Percentiles rank a stretch among this genome's conserved stretches.
phyloP scores from a whole-genome alignment of 1,284 basidiomycete genomes.

The Phellinidium pouzarii region DNA sequence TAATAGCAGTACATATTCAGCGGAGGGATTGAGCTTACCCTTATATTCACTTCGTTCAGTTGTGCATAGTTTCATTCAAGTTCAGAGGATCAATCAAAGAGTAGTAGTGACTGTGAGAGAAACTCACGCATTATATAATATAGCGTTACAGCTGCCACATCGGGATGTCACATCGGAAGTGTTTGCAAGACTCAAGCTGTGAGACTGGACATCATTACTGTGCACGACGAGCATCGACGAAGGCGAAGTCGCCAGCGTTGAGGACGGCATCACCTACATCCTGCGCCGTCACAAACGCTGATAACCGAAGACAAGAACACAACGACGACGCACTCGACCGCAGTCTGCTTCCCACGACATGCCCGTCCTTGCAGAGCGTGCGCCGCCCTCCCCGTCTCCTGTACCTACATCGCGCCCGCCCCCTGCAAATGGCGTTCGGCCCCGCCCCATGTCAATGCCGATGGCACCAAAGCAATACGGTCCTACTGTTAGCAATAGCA shows the following conservation, averaged over 20 bases:
- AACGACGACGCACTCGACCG: not conserved
- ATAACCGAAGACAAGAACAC: not conserved
- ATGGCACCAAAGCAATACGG: constrained; percentile 15
- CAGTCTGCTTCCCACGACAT: not conserved
- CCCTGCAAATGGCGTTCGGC: constrained; percentile 11
- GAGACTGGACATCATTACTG: no score
- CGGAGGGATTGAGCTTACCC: no score
- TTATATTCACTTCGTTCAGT: no score
- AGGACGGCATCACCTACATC: not conserved
- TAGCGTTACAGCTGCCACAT: no score
- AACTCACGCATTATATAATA: no score
- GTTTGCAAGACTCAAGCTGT: no score
- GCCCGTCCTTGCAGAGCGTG: constrained; percentile 16
- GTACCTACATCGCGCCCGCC: constrained; percentile 11
- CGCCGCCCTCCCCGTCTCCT: constrained; percentile 8
- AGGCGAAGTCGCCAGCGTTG: not conserved
- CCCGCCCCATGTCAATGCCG: constrained; percentile 18
- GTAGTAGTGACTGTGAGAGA: no score
- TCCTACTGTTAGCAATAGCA: not conserved
- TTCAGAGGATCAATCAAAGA: no score
- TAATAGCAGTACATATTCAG: no score
- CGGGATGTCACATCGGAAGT: no score
- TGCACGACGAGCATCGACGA: constrained; percentile 6
- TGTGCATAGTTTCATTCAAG: no score
- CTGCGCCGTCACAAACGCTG: not conserved